Conservation (phyloP, 768 basidiomycete species). For the Tylopilus vinaceipallidus region DNA sequence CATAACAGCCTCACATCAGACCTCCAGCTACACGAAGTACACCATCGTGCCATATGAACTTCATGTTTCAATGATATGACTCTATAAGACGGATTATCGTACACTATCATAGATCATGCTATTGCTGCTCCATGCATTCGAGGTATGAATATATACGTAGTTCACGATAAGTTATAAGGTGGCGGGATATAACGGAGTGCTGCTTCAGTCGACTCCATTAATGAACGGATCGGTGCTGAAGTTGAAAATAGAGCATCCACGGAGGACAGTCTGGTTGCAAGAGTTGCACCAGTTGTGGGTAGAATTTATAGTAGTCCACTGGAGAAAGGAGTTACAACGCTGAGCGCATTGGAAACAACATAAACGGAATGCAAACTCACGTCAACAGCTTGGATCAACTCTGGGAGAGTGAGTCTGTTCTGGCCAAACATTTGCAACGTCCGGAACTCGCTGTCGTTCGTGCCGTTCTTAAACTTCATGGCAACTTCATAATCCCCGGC, state of each 20-base stretch:
- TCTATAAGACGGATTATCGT: too few relatives aligned
- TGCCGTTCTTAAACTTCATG: conserved; percentile 83
- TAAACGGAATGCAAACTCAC: conserved; percentile 6
- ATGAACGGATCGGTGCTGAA: conserved; percentile 29
- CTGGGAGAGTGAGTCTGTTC: conserved; percentile 21
- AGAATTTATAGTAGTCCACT: conserved; percentile 30
- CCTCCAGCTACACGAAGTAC: too few relatives aligned
- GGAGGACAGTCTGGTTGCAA: conserved; percentile 33
- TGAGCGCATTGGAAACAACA: neutral
- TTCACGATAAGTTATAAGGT: too few relatives aligned
- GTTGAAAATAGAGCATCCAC: conserved; percentile 33
- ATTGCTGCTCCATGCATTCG: too few relatives aligned
- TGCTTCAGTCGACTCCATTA: too few relatives aligned
- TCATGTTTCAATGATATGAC: too few relatives aligned
- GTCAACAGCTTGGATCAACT: conserved; percentile 16
- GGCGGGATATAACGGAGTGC: too few relatives aligned
- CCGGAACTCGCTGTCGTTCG: conserved; percentile 48
- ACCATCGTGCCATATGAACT: too few relatives aligned
- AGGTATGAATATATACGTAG: too few relatives aligned
- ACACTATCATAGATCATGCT: too few relatives aligned
- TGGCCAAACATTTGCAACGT: conserved; percentile 67
- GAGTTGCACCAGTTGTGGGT: conserved; percentile 34
- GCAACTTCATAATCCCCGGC: conserved; percentile 72
- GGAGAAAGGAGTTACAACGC: neutral
- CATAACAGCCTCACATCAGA: too few relatives aligned